A percentile compares a stretch with the other conserved stretches of the same genome.
phyloP scores from a whole-genome alignment of 306 rosid genomes.

The peach (Prunus persica) region DNA sequence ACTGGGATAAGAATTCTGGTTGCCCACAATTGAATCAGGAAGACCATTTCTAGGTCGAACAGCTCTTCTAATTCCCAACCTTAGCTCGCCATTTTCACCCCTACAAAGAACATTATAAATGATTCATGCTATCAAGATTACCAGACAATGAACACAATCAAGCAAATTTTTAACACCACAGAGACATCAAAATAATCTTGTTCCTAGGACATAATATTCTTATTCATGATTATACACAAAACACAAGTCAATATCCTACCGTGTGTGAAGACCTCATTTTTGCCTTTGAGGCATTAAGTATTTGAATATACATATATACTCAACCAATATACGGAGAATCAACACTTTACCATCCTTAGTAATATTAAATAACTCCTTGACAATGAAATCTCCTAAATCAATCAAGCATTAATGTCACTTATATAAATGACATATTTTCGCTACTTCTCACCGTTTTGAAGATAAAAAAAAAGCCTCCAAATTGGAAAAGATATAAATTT shows the following conservation, averaged over 20 bases:
- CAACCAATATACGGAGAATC: neutral
- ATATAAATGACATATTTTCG: neutral
- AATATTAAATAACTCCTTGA: neutral
- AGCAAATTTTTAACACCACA: neutral
- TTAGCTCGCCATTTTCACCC: constrained; percentile 92
- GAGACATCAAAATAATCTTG: neutral
- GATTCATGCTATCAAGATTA: neutral
- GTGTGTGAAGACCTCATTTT: neutral
- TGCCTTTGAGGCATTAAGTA: neutral
- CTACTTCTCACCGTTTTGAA: neutral
- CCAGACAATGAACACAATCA: neutral
- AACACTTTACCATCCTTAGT: neutral
- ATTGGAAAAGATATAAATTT: neutral
- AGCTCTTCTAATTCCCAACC: constrained; percentile 93
- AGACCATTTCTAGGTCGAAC: constrained; percentile 82
- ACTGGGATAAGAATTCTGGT: constrained; percentile 58
- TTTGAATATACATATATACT: neutral
- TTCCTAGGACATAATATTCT: neutral
- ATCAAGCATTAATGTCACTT: neutral
- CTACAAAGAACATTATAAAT: constrained; percentile 40
- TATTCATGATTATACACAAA: neutral
- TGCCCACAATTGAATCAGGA: constrained; percentile 75
- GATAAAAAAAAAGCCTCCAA: neutral
- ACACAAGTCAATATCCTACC: neutral
- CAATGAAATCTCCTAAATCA: neutral